Evolutionary conservation across 768 basidiomycete species (phyloP), one percentile per base, ranked within the genome.

Genomic region (Boletellus emodensis): DNA sequence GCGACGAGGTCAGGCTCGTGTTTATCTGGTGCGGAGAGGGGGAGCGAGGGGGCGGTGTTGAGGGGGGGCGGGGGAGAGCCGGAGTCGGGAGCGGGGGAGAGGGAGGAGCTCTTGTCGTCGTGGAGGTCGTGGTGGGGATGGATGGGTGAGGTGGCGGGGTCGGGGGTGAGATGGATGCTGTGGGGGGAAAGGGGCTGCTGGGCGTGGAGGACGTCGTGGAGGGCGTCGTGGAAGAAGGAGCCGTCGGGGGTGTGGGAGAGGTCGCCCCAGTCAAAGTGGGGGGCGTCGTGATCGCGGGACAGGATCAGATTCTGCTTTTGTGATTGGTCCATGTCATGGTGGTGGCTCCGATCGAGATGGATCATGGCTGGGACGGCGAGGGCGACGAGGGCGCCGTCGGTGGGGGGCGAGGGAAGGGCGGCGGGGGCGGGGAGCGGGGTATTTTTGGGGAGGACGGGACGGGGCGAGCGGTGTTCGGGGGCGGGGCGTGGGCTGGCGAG

Each of bases 21-120:
- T 33, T 60, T 61, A 37, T 72, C 71, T 10, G 24, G 18, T 40
- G 11, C 63, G 17, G 54, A 52, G 7, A 57, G 55, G 36, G 56
- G 42, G 17, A 49, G 54, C 4, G 61, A 36, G 24, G 65, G 43
- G 8, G 54, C 49, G 52, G 49, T 22, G 48, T 60, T 58, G 46
- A 55, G 55, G 2, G 56, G 54, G 51, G 68, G 62, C 14, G 59
- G 62, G 15, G 72, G 72, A 1, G 76, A 75, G 28, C 63, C 68
- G 8, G 72, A 64, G 40, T 77, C 76, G 30, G 82, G 80, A 0
- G 75, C 71, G 22, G 82, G 81, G 17, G 82, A 82, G 40, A 83
- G 70, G 26, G 81, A 79, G 1, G 82, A 84, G 60, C 72, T 76
- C 59, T 72, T 71, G 68, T 82, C 77, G 36, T 72, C 63, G 24